These are phyloP conservation scores for Diaporthe capsici DNA, from an alignment of 2,329 filamentous ascomycete genomes.

Conservation along the genomic window DNA sequence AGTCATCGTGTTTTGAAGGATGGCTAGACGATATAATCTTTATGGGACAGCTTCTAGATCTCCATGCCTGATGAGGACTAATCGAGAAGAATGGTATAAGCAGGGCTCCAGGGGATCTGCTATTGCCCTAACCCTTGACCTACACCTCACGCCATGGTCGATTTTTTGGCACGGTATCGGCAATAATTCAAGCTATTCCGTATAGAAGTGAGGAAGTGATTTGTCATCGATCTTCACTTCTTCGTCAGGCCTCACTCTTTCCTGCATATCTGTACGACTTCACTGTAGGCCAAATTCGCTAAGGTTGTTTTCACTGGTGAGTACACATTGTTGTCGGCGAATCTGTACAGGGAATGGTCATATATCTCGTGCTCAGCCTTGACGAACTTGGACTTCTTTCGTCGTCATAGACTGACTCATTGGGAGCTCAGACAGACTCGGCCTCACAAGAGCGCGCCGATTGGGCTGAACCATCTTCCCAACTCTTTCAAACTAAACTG, in stretches of 20 bases:
- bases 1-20: too few species aligned
- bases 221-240: conserved; percentile 4
- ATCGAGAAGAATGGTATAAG: too few species aligned
- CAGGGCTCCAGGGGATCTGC: too few species aligned
- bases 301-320: neutral
- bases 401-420: conserved; percentile 35
- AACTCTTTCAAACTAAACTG: neutral
- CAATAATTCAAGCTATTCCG: neutral
- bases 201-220: conserved; percentile 1
- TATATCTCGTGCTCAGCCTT: neutral
- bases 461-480: neutral
- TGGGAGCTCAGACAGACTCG: neutral
- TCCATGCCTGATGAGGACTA: too few species aligned
- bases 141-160: neutral
- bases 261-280: neutral
- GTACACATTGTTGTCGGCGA: neutral
- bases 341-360: neutral
- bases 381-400: neutral
- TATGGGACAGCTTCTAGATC: too few species aligned
- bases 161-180: neutral
- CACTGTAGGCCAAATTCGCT: neutral
- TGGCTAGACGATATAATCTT: too few species aligned
- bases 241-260: neutral
- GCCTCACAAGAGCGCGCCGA: neutral
- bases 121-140: conserved; percentile 6